Evolutionary conservation across 2,329 filamentous ascomycete genomes (phyloP).

Genomic region (Dryadomyces quercivorus): DNA sequence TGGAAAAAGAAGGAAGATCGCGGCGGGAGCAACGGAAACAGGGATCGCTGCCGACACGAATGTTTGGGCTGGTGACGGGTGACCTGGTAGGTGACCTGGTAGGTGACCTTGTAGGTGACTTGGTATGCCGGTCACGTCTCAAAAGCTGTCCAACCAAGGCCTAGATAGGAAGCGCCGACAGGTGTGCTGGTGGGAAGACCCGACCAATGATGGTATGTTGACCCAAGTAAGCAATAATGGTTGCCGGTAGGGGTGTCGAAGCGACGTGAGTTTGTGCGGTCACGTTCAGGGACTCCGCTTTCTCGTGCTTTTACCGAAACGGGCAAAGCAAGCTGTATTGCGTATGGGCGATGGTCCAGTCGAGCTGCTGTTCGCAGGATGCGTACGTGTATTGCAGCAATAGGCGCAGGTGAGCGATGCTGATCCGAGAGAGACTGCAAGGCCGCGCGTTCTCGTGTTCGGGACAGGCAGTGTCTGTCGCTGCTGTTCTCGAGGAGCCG

Average conservation of each 20-base stretch:
- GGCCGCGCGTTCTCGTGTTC: neutral
- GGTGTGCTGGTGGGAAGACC: neutral
- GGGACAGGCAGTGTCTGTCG: neutral
- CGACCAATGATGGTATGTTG: neutral
- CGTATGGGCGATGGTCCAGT: too few species aligned
- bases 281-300: too few species aligned
- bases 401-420: too few species aligned
- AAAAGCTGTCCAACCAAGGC: neutral
- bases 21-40: neutral
- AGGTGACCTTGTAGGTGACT: neutral
- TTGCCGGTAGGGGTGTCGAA: too few species aligned
- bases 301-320: too few species aligned
- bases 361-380: too few species aligned
- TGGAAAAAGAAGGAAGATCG: neutral
- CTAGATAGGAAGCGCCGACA: neutral
- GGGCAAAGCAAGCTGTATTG: too few species aligned
- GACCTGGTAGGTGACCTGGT: neutral
- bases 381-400: too few species aligned
- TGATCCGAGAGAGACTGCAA: too few species aligned
- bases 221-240: too few species aligned
- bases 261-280: too few species aligned
- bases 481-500: neutral
- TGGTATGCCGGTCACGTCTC: neutral
- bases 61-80: neutral
- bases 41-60: neutral